Evolutionary conservation across 2,329 filamentous ascomycete genomes (phyloP).

Genomic region (Fusarium heterosporum): DNA sequence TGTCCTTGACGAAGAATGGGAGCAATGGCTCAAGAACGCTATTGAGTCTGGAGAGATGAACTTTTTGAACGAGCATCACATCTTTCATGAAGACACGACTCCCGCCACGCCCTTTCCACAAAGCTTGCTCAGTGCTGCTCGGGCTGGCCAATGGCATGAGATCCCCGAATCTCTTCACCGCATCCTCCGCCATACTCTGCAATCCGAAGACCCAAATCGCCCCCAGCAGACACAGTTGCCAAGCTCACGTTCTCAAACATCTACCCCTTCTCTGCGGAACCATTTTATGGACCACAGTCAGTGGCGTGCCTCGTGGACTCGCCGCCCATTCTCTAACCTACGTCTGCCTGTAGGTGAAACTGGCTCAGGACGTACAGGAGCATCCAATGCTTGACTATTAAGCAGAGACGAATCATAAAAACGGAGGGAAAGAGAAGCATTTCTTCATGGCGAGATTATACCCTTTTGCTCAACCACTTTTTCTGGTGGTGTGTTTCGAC

Average conservation of each 20-base stretch:
- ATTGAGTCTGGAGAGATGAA: conserved; percentile 71
- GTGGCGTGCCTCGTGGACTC: conserved; percentile 35
- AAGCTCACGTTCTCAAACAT: conserved; percentile 20
- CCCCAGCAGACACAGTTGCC: conserved; percentile 31
- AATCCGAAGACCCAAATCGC: conserved; percentile 50
- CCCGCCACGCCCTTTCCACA: conserved; percentile 60
- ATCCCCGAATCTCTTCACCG: conserved; percentile 68
- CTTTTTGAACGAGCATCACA: conserved; percentile 56
- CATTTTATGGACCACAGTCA: conserved; percentile 33
- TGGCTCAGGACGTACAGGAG: conserved; percentile 37
- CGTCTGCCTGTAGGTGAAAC: conserved; percentile 56
- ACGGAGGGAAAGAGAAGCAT: conserved; percentile 29
- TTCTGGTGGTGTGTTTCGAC: conserved; percentile 13
- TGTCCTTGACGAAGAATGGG: conserved; percentile 77
- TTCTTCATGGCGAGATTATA: conserved; percentile 40
- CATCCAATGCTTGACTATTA: conserved; percentile 27
- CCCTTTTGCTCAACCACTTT: conserved; percentile 30
- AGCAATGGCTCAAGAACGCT: conserved; percentile 79
- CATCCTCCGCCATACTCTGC: conserved; percentile 62
- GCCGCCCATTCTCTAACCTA: conserved; percentile 51
- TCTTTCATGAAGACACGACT: conserved; percentile 49
- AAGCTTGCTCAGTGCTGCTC: conserved; percentile 65
- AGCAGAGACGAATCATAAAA: conserved; percentile 17
- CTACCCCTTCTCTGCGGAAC: conserved; percentile 30
- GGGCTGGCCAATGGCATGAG: conserved; percentile 67